A percentile compares a stretch with the other conserved stretches of the same genome.
These are phyloP conservation scores for Ottelia alismoides DNA, from an alignment of 106 monocot genomes.

Conservation along the genomic window DNA sequence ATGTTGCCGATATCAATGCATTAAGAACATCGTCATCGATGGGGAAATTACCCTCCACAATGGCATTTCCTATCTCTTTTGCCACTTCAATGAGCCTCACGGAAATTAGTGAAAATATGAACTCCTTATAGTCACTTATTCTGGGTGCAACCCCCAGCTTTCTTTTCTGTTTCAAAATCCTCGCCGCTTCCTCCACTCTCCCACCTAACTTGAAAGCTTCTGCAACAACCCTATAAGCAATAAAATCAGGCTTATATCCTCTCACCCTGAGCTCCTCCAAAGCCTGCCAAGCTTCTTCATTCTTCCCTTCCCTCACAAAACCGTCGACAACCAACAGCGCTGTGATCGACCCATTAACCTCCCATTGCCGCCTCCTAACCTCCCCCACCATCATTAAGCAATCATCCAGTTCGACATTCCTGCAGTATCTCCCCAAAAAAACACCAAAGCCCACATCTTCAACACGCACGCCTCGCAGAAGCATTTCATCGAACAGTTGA, in stretches of 20 bases:
- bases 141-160: slow-evolving; percentile 88
- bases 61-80: slow-evolving; percentile 55
- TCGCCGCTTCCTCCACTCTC: slow-evolving; percentile 33
- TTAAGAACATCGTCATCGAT: slow-evolving; percentile 54
- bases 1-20: slow-evolving; percentile 50
- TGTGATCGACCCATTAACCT: slow-evolving; percentile 58
- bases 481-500: slow-evolving; percentile 63
- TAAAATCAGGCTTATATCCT: slow-evolving; percentile 81
- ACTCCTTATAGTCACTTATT: slow-evolving; percentile 53
- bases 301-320: slow-evolving; percentile 39
- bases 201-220: slow-evolving; percentile 42
- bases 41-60: slow-evolving; percentile 65
- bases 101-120: slow-evolving; percentile 39
- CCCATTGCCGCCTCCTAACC: neutral
- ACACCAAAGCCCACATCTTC: slow-evolving; percentile 68
- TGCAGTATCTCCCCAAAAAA: slow-evolving; percentile 24
- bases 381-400: slow-evolving; percentile 27
- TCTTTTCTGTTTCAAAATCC: slow-evolving; percentile 83
- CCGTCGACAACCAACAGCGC: slow-evolving; percentile 53
- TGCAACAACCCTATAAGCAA: slow-evolving; percentile 66
- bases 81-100: slow-evolving; percentile 36
- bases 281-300: slow-evolving; percentile 72
- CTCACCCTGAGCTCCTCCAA: slow-evolving; percentile 49
- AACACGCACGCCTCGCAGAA: slow-evolving; percentile 15
- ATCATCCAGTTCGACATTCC: slow-evolving; percentile 12